Base-by-base conservation (phyloP, 148 eudicot species). In the Vaccinium macrocarpon region DNA sequence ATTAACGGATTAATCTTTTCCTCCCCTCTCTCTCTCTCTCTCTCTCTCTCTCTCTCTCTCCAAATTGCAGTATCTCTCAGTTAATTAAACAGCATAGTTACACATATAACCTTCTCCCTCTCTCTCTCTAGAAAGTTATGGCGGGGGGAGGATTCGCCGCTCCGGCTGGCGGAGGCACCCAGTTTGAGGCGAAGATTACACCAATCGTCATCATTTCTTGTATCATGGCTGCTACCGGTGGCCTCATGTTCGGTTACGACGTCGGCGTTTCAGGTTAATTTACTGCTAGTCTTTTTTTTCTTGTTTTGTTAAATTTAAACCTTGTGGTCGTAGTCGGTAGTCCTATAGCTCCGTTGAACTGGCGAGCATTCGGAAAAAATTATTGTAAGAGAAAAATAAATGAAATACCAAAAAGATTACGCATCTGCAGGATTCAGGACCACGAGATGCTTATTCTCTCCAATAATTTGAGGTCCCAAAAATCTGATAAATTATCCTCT, bases 161-260 rank as follows among this genome's bases (percentile, higher is more conserved):
- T 51, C 68, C 98, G 42, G 51, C 87, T 48, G 86, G 83, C 29
- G 88, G 91, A 18, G 98, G 95, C 50, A 90, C 82, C 0, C 91
- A 90, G 59, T 96, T 96, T 46, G 99, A 95, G 91, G 98, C 98
- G 0, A 95, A 95, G 88, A 95, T 95, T 8, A 95, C 98, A 0
- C 98, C 98, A 1, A 91, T 96, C 7, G 99, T 96, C 8, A 90
- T 96, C 81, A 87, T 96, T 19, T 96, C 99, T 0, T 96, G 98
- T 78, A 91, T 96, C 59, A 90, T 94, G 99, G 99, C 99, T 19
- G 98, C 99, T 68, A 94, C 98, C 76, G 98, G 98, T 6, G 98
- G 98, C 70, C 96, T 95, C 78, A 95, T 95, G 98, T 95, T 95
- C 64, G 99, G 99, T 32, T 96, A 96, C 56, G 99, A 96, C 62